Evolutionary conservation across 306 rosid genomes (phyloP).

Genomic region (Prinsepia uniflora): DNA sequence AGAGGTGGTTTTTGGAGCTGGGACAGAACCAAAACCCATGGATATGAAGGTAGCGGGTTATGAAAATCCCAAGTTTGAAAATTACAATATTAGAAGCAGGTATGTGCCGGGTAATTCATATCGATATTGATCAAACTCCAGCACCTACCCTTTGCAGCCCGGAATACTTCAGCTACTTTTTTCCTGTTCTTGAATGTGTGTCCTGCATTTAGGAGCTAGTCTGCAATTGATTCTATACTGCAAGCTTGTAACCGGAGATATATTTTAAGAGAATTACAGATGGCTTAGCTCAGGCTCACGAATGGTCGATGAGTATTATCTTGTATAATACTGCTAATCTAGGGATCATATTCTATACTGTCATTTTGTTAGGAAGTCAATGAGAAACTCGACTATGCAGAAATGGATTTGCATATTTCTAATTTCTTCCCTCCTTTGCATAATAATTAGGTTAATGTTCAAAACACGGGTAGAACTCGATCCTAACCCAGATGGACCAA

Average conservation of each 20-base stretch:
- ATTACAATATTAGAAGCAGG: constrained; percentile 65
- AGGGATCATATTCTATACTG: constrained; percentile 3
- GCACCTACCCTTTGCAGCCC: constrained; percentile 21
- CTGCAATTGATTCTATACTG: constrained; percentile 17
- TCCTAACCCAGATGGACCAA: too few relatives aligned
- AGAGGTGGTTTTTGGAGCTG: constrained; percentile 47
- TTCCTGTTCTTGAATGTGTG: constrained; percentile 31
- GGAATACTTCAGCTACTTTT: constrained; percentile 20
- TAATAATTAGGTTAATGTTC: too few relatives aligned
- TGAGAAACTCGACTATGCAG: constrained; percentile 9
- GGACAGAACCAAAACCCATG: constrained; percentile 47
- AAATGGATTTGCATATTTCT: background rate
- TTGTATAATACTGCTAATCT: constrained; percentile 1
- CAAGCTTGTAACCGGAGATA: constrained; percentile 26
- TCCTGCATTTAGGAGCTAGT: constrained; percentile 19
- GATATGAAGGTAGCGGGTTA: constrained; percentile 51
- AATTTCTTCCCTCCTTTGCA: background rate
- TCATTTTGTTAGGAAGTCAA: constrained; percentile 4
- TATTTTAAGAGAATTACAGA: constrained; percentile 12
- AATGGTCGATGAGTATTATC: constrained; percentile 4
- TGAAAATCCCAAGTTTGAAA: constrained; percentile 53
- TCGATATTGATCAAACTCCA: constrained; percentile 37
- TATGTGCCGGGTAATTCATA: constrained; percentile 48
- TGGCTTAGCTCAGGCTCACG: constrained; percentile 1
- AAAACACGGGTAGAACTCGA: too few relatives aligned